Evolutionary conservation across 345 rosid species (phyloP), one percentile per base, ranked within the genome.

Genomic region (Theobroma cacao): DNA sequence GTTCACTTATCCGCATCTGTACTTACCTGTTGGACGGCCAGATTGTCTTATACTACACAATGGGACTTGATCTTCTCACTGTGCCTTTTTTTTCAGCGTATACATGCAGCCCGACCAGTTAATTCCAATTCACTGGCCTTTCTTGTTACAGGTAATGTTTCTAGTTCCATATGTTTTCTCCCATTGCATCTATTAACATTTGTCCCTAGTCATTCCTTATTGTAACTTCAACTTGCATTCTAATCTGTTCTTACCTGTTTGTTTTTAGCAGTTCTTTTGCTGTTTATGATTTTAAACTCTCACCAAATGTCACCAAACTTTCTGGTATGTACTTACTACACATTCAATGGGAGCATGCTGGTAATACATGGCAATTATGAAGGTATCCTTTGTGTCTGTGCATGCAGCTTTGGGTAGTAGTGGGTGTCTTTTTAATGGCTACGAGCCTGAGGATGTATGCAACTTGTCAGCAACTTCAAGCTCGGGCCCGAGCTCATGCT

Each of bases 391-490:
- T 43, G 2, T 75, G 59, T 63, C 50, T 71, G n/a, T 73, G 61
- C 47, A 17, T 83, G 85, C 87, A 91, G 92, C 88, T 90, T 56
- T 90, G 92, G 93, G 83, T 90, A 50, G 92, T 91, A 55, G 92
- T 91, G 26, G 86, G 89, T 48, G 86, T 91, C 69, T 91, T 90
- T 83, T 66, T 90, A 76, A 83, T 90, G 88, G 95, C 92, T 58
- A 90, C 90, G 24, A 86, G 88, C 87, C 84, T 90, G 43, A 80
- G 93, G 85, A 90, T 91, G 92, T 88, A 87, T 64, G 92, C 92
- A 67, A 90, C 91, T 64, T 90, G 92, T 84, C 92, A 91, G 80
- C 91, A 85, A 78, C 92, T 91, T 80, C 93, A 84, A 85, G 92
- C 89, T 79, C 93, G 87, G 84, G 93, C 93, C 38, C 84, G 89